phyloP scores from a whole-genome alignment of 1,139 yeast genomes.

The Kodamaea suecica region DNA sequence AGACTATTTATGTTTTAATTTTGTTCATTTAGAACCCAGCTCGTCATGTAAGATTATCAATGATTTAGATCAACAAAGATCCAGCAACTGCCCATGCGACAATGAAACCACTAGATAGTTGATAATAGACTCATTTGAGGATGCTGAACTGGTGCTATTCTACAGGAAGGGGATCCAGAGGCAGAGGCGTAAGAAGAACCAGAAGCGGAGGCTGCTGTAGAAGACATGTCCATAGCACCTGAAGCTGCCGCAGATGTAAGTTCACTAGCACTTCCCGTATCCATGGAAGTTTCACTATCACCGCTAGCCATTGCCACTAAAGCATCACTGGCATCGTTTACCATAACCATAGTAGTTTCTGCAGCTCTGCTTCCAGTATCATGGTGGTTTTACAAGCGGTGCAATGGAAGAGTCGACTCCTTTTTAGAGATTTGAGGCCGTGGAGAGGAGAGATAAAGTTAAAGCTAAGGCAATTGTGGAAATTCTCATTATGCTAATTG shows the following conservation, averaged over 20 bases:
- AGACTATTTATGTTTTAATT: not conserved
- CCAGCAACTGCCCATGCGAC: constrained; percentile 24
- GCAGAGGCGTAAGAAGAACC: constrained; percentile 19
- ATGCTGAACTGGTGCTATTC: constrained; percentile 39
- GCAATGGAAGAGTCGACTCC: no score
- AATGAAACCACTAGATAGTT: constrained; percentile 16
- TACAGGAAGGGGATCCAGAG: constrained; percentile 18
- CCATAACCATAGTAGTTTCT: constrained; percentile 27
- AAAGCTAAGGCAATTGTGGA: constrained; percentile 15
- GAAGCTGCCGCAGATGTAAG: no score
- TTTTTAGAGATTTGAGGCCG: constrained; percentile 9
- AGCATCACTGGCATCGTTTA: not conserved
- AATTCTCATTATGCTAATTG: constrained; percentile 16
- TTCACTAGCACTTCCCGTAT: no score
- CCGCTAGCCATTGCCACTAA: not conserved
- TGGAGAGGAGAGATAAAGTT: constrained; percentile 14
- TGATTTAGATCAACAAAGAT: constrained; percentile 25
- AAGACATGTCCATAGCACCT: constrained; percentile 47
- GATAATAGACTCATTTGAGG: no score
- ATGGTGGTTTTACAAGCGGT: no score
- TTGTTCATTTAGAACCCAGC: not conserved
- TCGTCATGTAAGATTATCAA: no score
- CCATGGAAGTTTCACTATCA: not conserved
- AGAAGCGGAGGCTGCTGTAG: constrained; percentile 11
- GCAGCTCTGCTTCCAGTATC: constrained; percentile 54